Evolutionary conservation across 2,329 filamentous ascomycete genomes (phyloP).

Genomic region (Metarhizium rileyi): DNA sequence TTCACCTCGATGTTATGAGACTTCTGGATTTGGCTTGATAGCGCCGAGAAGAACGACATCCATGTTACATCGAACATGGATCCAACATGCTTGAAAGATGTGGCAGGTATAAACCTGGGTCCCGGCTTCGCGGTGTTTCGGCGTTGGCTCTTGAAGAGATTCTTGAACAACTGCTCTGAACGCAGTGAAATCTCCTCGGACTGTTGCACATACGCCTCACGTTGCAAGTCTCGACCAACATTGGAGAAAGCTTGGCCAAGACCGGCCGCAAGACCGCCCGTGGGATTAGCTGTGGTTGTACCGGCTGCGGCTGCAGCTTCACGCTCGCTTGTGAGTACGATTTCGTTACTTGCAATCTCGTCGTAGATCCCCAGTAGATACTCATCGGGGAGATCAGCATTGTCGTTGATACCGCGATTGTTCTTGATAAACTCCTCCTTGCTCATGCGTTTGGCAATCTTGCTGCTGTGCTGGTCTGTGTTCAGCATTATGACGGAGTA

Average conservation of each 20-base stretch:
- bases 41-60: conserved; percentile 96
- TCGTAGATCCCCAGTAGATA: conserved; percentile 86
- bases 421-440: conserved; percentile 99
- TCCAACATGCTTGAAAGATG: conserved; percentile 87
- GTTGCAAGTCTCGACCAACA: conserved; percentile 80
- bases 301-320: conserved; percentile 79
- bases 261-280: conserved; percentile 62
- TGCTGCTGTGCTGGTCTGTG: conserved; percentile 86
- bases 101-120: conserved; percentile 79
- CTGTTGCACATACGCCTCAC: conserved; percentile 88
- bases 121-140: conserved; percentile 62
- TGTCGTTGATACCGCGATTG: conserved; percentile 96
- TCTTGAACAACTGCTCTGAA: conserved; percentile 82
- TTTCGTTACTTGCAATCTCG: conserved; percentile 84
- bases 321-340: conserved; percentile 86
- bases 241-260: conserved; percentile 86
- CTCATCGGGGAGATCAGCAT: conserved; percentile 82
- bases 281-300: conserved; percentile 44
- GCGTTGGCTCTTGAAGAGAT: conserved; percentile 80
- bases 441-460: conserved; percentile 79
- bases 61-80: conserved; percentile 98
- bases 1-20: conserved; percentile 88
- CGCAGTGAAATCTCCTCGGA: conserved; percentile 79
- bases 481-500: conserved; percentile 98
- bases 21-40: conserved; percentile 89